A percentile compares a stretch with the other conserved stretches of the same genome.
phyloP scores from a whole-genome alignment of 371 early-diverging fungal species.

The Thermomucor indicae-seudaticae region DNA sequence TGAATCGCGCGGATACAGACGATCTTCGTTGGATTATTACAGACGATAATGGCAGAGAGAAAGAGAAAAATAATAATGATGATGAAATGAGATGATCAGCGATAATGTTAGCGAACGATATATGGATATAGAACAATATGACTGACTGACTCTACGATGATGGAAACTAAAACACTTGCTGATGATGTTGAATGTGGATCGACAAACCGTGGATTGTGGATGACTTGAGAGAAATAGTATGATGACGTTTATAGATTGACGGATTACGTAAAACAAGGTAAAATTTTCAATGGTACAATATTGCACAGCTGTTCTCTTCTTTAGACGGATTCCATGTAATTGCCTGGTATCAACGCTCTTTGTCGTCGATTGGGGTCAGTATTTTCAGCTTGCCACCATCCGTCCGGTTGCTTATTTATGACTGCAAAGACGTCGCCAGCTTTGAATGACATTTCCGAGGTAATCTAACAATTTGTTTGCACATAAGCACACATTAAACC shows the following conservation, averaged over 20 bases:
- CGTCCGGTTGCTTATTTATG: conserved; percentile 22
- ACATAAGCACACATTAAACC: neutral
- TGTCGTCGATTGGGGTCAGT: conserved; percentile 7
- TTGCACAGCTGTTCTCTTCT: too few species aligned
- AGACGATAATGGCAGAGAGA: conserved; percentile 26
- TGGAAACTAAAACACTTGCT: neutral
- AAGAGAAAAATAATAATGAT: neutral
- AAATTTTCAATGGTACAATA: too few species aligned
- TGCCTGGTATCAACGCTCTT: conserved; percentile 28
- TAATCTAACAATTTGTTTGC: too few species aligned
- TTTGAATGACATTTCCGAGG: conserved; percentile 13
- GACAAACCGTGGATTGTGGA: neutral
- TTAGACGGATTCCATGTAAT: conserved; percentile 28
- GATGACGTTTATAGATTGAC: too few species aligned
- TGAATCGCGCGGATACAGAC: conserved; percentile 35
- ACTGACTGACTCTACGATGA: too few species aligned
- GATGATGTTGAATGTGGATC: neutral
- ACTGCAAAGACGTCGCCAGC: conserved; percentile 22
- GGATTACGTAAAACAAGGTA: too few species aligned
- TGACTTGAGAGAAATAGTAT: neutral
- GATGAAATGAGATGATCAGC: neutral
- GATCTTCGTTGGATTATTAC: conserved; percentile 33
- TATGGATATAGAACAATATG: too few species aligned
- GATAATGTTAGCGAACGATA: too few species aligned
- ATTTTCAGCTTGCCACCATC: conserved; percentile 32